phyloP scores from a whole-genome alignment of 78 protist genomes.

The Cyanophora paradoxa region DNA sequence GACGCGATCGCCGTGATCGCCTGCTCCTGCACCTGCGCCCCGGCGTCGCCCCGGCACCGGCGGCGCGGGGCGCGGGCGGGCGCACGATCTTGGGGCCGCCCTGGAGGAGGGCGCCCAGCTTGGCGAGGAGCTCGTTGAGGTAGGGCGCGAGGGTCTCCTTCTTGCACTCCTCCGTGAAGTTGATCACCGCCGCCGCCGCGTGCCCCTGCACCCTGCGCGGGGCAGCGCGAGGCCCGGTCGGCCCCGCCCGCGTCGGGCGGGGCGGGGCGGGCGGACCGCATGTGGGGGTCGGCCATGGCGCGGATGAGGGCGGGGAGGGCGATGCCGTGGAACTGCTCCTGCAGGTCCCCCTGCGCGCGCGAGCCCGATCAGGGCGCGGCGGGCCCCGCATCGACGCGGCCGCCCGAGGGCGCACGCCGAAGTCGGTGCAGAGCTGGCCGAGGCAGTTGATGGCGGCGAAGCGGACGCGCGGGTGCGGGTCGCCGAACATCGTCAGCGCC shows the following conservation, averaged over 20 bases:
- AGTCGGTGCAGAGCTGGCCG: constrained; percentile 78
- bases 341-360: too few relatives aligned
- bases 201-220: constrained; percentile 56
- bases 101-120: neutral
- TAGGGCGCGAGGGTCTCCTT: constrained; percentile 44
- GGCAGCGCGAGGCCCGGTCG: too few relatives aligned
- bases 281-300: constrained; percentile 18
- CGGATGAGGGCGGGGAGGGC: constrained; percentile 1
- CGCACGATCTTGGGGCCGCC: constrained; percentile 5
- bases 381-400: too few relatives aligned
- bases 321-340: constrained; percentile 10
- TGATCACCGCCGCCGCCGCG: constrained; percentile 67
- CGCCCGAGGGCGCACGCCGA: constrained; percentile 30
- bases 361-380: too few relatives aligned
- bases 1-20: constrained; percentile 45
- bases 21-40: constrained; percentile 40
- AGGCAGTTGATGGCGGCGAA: constrained; percentile 75
- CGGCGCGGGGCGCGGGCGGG: too few relatives aligned
- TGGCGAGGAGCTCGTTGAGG: constrained; percentile 35
- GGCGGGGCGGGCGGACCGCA: too few relatives aligned
- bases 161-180: constrained; percentile 35
- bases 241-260: too few relatives aligned
- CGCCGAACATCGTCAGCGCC: constrained; percentile 32
- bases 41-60: too few relatives aligned
- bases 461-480: constrained; percentile 81